Percentiles rank a stretch among this genome's conserved stretches.
Evolutionary conservation across 1,284 basidiomycete species (phyloP).

Genomic region (Tremellales sp.): DNA sequence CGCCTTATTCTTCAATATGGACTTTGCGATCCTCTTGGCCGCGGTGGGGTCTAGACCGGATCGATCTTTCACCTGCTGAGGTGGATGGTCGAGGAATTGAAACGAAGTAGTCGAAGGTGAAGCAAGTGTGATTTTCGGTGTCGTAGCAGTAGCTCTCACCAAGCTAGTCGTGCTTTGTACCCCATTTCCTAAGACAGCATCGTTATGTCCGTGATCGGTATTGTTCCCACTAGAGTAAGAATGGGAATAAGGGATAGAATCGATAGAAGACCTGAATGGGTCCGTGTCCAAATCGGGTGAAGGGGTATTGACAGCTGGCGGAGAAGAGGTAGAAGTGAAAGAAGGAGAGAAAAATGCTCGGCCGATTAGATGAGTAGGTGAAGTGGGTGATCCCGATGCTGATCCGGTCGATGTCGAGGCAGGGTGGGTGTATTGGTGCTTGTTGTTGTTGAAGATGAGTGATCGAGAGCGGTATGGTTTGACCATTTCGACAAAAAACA

Average conservation of each 20-base stretch:
- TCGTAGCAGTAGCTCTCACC: background rate
- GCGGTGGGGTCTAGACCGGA: background rate
- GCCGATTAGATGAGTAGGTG: no score
- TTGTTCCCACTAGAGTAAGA: background rate
- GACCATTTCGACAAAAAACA: no score
- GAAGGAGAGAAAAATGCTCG: background rate
- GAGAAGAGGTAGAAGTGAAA: background rate
- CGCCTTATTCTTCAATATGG: background rate
- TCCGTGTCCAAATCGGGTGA: no score
- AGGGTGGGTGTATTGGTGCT: no score
- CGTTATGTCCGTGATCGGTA: background rate
- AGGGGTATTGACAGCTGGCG: no score
- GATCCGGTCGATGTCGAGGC: no score
- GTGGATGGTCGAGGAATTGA: constrained; percentile 11
- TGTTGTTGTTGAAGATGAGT: no score
- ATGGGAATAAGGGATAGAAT: background rate
- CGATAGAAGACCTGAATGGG: background rate
- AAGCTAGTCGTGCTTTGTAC: background rate
- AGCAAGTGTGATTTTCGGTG: constrained; percentile 21
- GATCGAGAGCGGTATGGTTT: no score
- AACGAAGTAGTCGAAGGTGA: constrained; percentile 22
- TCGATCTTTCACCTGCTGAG: background rate
- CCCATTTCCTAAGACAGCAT: no score
- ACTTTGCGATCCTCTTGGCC: background rate
- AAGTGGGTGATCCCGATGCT: no score